These are phyloP conservation scores for Haberlea rhodopensis DNA, from an alignment of 257 asterid genomes.

Conservation along the genomic window DNA sequence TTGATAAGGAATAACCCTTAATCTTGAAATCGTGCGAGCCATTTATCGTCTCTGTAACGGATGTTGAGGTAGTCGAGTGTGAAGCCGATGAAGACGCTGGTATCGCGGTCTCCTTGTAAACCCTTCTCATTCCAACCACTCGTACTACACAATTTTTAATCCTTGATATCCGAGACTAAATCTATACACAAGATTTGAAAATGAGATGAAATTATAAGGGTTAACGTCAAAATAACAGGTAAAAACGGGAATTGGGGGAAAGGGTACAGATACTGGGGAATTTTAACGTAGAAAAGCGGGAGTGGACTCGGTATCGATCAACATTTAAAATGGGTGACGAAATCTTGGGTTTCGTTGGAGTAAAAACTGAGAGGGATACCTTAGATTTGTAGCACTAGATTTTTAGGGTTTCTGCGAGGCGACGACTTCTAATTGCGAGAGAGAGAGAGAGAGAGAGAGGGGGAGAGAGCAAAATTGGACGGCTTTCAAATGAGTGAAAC, in stretches of 20 bases:
- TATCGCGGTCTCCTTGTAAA: slow-evolving; percentile 44
- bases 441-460: too few species aligned
- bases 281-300: neutral
- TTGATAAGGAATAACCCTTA: slow-evolving; percentile 72
- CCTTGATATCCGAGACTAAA: neutral
- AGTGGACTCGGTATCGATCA: too few species aligned
- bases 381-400: too few species aligned
- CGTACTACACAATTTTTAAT: neutral
- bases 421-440: too few species aligned
- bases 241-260: neutral
- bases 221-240: neutral
- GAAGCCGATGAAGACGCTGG: slow-evolving; percentile 50
- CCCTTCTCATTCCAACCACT: slow-evolving; percentile 67
- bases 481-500: too few species aligned
- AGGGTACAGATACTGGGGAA: neutral
- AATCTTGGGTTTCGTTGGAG: neutral
- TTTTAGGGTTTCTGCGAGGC: too few species aligned
- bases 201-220: slow-evolving; percentile 9
- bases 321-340: too few species aligned
- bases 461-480: too few species aligned
- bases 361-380: neutral
- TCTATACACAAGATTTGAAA: neutral
- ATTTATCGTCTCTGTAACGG: slow-evolving; percentile 73
- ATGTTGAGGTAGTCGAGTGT: slow-evolving; percentile 60
- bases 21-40: slow-evolving; percentile 86